phyloP scores from a whole-genome alignment of 495 filamentous ascomycete genomes.

The Xeromyces bisporus region DNA sequence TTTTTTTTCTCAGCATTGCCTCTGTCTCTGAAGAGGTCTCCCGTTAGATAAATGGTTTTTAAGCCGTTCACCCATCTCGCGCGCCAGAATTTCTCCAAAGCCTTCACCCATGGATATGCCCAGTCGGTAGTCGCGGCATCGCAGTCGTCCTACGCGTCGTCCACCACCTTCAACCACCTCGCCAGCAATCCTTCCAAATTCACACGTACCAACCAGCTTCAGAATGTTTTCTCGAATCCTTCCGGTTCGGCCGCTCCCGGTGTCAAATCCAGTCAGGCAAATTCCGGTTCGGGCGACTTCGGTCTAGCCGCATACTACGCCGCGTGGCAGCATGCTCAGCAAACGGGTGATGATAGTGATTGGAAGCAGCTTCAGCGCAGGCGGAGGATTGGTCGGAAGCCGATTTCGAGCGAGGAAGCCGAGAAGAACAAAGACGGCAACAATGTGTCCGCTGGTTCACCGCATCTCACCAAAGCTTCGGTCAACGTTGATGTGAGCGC shows the following conservation, averaged over 20 bases:
- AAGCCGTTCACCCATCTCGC: constrained; percentile 77
- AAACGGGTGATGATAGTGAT: constrained; percentile 53
- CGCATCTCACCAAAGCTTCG: constrained; percentile 42
- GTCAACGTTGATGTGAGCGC: constrained; percentile 37
- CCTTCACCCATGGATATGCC: constrained; percentile 91
- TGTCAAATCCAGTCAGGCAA: constrained; percentile 28
- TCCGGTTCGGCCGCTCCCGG: constrained; percentile 28
- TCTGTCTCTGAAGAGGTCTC: constrained; percentile 34
- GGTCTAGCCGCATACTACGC: constrained; percentile 77
- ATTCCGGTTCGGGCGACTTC: constrained; percentile 29
- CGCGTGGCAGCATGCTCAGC: constrained; percentile 65
- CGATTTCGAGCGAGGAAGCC: constrained; percentile 34
- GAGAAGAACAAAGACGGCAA: constrained; percentile 21
- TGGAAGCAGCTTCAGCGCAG: constrained; percentile 85
- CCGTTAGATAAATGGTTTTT: constrained; percentile 63
- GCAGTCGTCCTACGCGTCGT: constrained; percentile 74
- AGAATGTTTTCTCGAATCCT: constrained; percentile 55
- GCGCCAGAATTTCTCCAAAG: constrained; percentile 91
- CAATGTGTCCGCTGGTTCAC: constrained; percentile 10
- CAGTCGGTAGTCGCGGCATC: constrained; percentile 93
- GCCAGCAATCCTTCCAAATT: constrained; percentile 36
- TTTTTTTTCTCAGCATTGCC: constrained; percentile 22
- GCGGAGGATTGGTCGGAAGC: constrained; percentile 76
- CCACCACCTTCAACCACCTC: constrained; percentile 38
- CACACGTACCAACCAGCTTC: constrained; percentile 49